Evolutionary conservation across 257 asterid species (phyloP), one percentile per base, ranked within the genome.

Genomic region (Solanum clarkiae): DNA sequence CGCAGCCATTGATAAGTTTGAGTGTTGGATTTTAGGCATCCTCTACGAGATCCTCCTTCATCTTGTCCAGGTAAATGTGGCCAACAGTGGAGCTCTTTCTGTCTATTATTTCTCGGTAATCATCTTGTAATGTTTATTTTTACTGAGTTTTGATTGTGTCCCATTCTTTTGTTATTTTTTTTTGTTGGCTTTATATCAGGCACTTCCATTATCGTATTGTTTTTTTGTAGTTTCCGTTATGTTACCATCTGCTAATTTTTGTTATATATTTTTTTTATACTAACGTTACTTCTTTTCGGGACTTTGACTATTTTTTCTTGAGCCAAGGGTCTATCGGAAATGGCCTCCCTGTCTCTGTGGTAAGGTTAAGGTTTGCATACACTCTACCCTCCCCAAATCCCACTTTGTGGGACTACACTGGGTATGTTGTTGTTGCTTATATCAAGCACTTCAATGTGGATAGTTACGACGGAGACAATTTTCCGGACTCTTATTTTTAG

Each of bases 1-100:
- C 45, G 84, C 93, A 56, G 99, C 99, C 55, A 88, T 92, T 89
- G 97, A 93, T 85, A 97, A 89, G 85, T 95, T 97, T 87, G 99
- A 97, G 90, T 90, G 94, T 88, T 97, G 99, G 99, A 97, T 97
- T 88, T 86, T 97, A 90, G 97, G 99, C 91, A 97, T 97, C 90
- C 98, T 97, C 80, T 93, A 88, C 85, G 99, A 97, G 94, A 90
- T 93, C 86, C 95, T 97, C 84, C 99, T 97, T 89, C 98, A 92
- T 91, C 99, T 97, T 86, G 99, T 97, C 85, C 99, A 97, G 98
- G 99, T 97, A 94, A 74, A 56, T 84, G 85, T 65, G 80, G 26
- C 83, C 29, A 79, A 26, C 49, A 26, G 83, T 51, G 11, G 1
- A 53, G 83, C 63, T 53, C 17, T 54, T 16, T 70, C 13, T 40